These are phyloP conservation scores for Neoscytalidium dimidiatum DNA, from an alignment of 2,329 filamentous ascomycete species.

Conservation along the genomic window DNA sequence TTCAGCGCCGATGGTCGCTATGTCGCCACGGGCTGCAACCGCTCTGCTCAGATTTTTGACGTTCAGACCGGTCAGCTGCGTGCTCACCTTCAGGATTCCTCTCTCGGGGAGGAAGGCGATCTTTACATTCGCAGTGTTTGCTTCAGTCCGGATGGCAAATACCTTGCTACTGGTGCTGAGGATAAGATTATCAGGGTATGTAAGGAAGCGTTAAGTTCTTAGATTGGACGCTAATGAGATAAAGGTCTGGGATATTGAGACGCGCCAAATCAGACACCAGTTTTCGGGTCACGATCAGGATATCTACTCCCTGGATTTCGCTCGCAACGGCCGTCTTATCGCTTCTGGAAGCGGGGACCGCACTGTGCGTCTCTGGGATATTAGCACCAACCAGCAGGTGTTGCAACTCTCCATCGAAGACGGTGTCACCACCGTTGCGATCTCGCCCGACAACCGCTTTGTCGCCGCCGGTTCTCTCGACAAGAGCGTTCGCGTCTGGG, in stretches of 20 bases:
- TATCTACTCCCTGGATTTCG: conserved; percentile 95
- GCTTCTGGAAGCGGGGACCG: conserved; percentile 94
- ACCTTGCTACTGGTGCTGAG: conserved; percentile 92
- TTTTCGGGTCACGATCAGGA: conserved; percentile 98
- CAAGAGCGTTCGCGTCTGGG: conserved; percentile 98
- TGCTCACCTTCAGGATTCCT: conserved; percentile 86
- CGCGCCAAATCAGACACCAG: conserved; percentile 81
- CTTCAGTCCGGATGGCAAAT: conserved; percentile 95
- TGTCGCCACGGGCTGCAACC: conserved; percentile 94
- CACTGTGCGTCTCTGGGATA: conserved; percentile 95
- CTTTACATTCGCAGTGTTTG: conserved; percentile 97
- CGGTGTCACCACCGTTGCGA: conserved; percentile 95
- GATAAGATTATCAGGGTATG: conserved; percentile 94
- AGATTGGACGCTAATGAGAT: conserved; percentile 16
- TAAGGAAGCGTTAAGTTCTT: conserved; percentile 21
- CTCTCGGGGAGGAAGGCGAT: conserved; percentile 83
- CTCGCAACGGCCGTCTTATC: conserved; percentile 88
- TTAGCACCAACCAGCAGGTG: conserved; percentile 79
- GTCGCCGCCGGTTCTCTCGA: conserved; percentile 94
- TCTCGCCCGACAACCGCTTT: conserved; percentile 91
- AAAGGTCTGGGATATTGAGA: conserved; percentile 91
- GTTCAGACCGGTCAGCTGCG: conserved; percentile 84
- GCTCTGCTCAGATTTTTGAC: conserved; percentile 99
- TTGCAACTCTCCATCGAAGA: conserved; percentile 91
- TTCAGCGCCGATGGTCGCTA: conserved; percentile 96